Evolutionary conservation across 495 filamentous ascomycete genomes (phyloP).

Genomic region (Annulohypoxylon stygium): DNA sequence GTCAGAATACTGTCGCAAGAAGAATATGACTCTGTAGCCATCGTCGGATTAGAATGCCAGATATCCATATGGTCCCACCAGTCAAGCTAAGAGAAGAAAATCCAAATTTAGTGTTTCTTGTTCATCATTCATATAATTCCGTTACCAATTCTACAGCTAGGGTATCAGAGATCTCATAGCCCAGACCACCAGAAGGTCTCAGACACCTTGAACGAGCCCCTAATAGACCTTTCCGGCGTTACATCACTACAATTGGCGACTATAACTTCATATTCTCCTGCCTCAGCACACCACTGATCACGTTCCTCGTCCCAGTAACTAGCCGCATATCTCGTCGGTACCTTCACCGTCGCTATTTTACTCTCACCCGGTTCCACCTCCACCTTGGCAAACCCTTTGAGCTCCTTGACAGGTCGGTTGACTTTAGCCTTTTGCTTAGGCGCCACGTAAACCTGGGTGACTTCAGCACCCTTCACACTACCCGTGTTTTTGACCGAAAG

Average conservation of each 20-base stretch:
- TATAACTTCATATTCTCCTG: constrained; percentile 71
- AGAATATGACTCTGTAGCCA: no score
- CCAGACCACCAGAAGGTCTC: constrained; percentile 72
- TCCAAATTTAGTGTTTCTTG: no score
- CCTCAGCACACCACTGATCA: constrained; percentile 74
- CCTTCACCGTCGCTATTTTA: constrained; percentile 66
- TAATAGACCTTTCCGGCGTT: constrained; percentile 55
- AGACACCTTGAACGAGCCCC: constrained; percentile 62
- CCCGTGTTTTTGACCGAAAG: constrained; percentile 68
- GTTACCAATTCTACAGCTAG: background rate
- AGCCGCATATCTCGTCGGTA: constrained; percentile 71
- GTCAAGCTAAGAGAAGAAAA: no score
- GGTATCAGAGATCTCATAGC: constrained; percentile 40
- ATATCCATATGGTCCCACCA: no score
- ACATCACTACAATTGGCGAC: constrained; percentile 66
- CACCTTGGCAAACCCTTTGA: constrained; percentile 82
- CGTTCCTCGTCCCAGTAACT: constrained; percentile 80
- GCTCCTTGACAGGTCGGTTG: constrained; percentile 73
- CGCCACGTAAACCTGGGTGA: constrained; percentile 71
- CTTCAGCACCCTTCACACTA: constrained; percentile 73
- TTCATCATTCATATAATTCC: background rate
- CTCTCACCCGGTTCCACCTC: constrained; percentile 72
- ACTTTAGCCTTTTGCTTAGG: constrained; percentile 62
- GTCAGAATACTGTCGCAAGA: no score
- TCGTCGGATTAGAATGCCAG: no score